Conservation (phyloP, 2,329 filamentous ascomycete species). For the Scleromitrula shiraiana region DNA sequence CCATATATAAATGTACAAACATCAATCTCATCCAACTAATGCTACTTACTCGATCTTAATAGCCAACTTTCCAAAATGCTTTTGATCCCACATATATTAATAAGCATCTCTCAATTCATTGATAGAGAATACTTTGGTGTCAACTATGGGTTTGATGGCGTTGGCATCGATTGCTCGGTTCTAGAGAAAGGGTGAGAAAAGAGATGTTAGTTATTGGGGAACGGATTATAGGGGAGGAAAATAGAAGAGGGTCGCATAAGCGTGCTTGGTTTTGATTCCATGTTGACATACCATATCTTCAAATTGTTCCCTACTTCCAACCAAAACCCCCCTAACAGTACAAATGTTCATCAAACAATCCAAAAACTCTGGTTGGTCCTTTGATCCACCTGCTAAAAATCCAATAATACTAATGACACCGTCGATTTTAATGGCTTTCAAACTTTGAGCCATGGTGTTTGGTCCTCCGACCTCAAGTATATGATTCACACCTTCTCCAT, state of each 20-base stretch:
- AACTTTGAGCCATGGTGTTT: slow-evolving; percentile 33
- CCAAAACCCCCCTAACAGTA: slow-evolving; percentile 39
- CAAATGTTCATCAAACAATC: slow-evolving; percentile 29
- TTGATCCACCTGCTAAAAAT: slow-evolving; percentile 26
- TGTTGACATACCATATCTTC: slow-evolving; percentile 37
- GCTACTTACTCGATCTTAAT: slow-evolving; percentile 9
- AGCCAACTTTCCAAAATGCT: slow-evolving; percentile 19
- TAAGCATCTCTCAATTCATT: slow-evolving; percentile 39
- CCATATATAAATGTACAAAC: too few relatives aligned
- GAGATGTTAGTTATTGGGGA: background rate
- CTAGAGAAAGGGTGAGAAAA: background rate
- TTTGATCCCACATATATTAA: slow-evolving; percentile 43
- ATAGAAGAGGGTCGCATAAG: too few relatives aligned
- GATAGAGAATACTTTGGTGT: slow-evolving; percentile 37
- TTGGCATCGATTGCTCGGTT: slow-evolving; percentile 41
- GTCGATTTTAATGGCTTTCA: slow-evolving; percentile 34
- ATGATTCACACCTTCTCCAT: slow-evolving; percentile 34
- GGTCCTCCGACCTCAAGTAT: slow-evolving; percentile 39
- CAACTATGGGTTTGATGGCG: slow-evolving; percentile 39
- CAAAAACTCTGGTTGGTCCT: slow-evolving; percentile 27
- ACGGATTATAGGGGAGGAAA: background rate
- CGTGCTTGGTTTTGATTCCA: too few relatives aligned
- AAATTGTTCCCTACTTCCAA: slow-evolving; percentile 40
- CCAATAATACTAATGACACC: slow-evolving; percentile 35
- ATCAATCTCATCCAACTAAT: too few relatives aligned